Conservation (phyloP, 306 rosid species). For the Castanea mollissima region DNA sequence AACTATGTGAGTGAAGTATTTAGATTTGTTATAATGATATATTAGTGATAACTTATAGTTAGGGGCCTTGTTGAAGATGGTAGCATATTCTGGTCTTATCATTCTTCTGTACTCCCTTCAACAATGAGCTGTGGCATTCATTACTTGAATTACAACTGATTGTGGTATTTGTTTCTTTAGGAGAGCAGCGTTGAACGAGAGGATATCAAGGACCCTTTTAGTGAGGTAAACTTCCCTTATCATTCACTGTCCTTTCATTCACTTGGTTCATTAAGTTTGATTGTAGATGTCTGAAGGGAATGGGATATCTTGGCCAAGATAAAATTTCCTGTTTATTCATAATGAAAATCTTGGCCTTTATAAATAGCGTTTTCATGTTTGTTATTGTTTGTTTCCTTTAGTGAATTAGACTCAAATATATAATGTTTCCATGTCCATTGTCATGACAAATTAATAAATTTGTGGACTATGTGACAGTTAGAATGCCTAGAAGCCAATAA, state of each 20-base stretch:
- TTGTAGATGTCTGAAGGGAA: conserved; percentile 1
- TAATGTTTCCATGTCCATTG: not conserved
- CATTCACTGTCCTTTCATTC: conserved; percentile 15
- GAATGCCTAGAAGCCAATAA: not conserved
- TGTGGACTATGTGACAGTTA: not conserved
- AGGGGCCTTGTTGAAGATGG: conserved; percentile 12
- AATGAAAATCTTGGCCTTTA: not conserved
- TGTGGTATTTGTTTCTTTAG: conserved; percentile 36
- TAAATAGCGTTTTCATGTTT: not conserved
- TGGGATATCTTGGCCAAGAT: not conserved
- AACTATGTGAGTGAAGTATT: conserved; percentile 72
- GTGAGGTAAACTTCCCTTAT: conserved; percentile 58
- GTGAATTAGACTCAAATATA: not conserved
- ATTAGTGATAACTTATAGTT: not conserved
- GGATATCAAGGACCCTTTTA: conserved; percentile 92
- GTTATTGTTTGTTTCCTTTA: not conserved
- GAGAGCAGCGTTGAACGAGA: conserved; percentile 96
- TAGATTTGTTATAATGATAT: conserved; percentile 4
- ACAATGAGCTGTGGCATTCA: not conserved
- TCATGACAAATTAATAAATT: not conserved
- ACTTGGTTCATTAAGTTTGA: conserved; percentile 8
- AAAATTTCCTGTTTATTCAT: not conserved
- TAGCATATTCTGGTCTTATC: conserved; percentile 11
- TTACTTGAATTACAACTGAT: conserved; percentile 20
- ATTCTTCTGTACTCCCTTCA: not conserved